phyloP scores from a whole-genome alignment of 2,329 filamentous ascomycete genomes.

The Chaetomium strumarium region DNA sequence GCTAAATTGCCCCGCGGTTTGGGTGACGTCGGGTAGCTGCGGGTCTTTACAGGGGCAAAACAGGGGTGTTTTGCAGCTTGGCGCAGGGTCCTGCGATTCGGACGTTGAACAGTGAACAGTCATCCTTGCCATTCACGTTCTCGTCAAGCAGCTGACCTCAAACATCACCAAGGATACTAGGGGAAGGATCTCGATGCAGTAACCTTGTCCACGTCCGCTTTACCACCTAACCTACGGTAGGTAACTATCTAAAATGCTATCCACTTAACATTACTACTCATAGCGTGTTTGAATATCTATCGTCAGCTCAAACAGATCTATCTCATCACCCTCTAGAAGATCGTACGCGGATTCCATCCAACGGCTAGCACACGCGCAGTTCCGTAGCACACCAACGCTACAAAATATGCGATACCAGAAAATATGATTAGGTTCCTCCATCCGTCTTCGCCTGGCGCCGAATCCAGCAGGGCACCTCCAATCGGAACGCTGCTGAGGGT shows the following conservation, averaged over 20 bases:
- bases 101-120: too few species aligned
- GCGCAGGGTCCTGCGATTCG: background rate
- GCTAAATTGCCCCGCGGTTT: conserved; percentile 14
- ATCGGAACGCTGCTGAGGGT: conserved; percentile 45
- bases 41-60: background rate
- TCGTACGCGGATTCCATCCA: conserved; percentile 29
- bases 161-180: too few species aligned
- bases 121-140: too few species aligned
- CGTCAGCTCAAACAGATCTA: too few species aligned
- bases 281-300: too few species aligned
- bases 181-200: too few species aligned
- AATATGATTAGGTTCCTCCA: conserved; percentile 37
- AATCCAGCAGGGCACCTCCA: conserved; percentile 35
- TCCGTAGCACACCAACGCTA: conserved; percentile 31
- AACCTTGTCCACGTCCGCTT: too few species aligned
- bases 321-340: conserved; percentile 28
- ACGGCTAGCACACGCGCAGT: conserved; percentile 33
- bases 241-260: background rate
- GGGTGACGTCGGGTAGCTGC: conserved; percentile 15
- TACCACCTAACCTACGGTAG: too few species aligned
- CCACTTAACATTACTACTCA: too few species aligned
- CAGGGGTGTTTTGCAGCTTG: background rate
- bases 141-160: too few species aligned
- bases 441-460: conserved; percentile 26
- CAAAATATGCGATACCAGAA: conserved; percentile 32